phyloP scores from a whole-genome alignment of 208 protist species.

The Leishmania tarentolae region DNA sequence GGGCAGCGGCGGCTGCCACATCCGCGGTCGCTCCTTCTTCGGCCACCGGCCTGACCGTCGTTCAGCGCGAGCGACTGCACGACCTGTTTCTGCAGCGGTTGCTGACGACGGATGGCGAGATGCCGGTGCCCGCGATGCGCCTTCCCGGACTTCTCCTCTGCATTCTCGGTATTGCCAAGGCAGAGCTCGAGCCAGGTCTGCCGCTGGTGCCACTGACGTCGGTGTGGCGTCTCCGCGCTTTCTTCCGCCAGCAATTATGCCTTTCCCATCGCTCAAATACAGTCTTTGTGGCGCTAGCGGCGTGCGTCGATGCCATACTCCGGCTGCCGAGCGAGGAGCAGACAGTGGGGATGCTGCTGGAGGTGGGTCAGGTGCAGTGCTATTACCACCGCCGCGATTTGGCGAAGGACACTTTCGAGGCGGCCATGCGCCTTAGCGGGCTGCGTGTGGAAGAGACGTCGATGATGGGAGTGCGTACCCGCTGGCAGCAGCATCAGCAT shows the following conservation, averaged over 20 bases:
- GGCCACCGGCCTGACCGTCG: conserved; percentile 1
- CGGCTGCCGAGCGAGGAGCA: conserved; percentile 47
- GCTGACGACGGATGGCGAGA: conserved; percentile 87
- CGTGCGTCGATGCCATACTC: conserved; percentile 72
- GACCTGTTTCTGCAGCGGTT: conserved; percentile 75
- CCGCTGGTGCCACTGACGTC: conserved; percentile 49
- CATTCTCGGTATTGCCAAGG: conserved; percentile 50
- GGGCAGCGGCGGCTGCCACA: conserved; percentile 9
- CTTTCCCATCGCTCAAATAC: conserved; percentile 77
- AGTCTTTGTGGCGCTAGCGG: conserved; percentile 63
- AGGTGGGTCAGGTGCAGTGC: conserved; percentile 82
- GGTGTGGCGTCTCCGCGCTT: conserved; percentile 72
- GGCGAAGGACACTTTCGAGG: conserved; percentile 66
- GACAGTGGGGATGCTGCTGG: conserved; percentile 68
- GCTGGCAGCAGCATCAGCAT: conserved; percentile 88
- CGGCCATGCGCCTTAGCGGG: conserved; percentile 63
- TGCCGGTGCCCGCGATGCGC: conserved; percentile 63
- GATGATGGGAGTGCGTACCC: conserved; percentile 90
- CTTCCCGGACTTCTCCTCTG: conserved; percentile 71
- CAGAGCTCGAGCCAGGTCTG: conserved; percentile 21
- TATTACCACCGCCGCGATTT: conserved; percentile 88
- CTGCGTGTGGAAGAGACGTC: conserved; percentile 74
- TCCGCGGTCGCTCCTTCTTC: conserved; percentile 4
- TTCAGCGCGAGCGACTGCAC: conserved; percentile 24
- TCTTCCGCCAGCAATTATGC: conserved; percentile 82